Evolutionary conservation across 257 asterid species (phyloP).

Genomic region (Capsicum chinense): DNA sequence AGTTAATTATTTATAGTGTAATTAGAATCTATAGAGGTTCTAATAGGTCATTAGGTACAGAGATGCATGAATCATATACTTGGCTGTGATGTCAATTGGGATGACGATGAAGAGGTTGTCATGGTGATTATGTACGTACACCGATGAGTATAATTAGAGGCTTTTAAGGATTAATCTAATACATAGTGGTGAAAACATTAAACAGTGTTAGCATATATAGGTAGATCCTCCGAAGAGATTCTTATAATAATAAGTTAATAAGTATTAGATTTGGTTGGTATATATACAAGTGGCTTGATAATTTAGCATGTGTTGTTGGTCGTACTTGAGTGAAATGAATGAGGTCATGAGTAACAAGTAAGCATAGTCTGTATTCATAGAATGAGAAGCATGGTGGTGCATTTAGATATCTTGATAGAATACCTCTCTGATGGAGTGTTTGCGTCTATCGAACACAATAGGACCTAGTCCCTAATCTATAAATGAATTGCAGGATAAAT

Average conservation of each 20-base stretch:
- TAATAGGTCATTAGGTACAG: not conserved
- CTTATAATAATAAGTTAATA: not conserved
- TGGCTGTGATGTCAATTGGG: constrained; percentile 10
- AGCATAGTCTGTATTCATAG: constrained; percentile 15
- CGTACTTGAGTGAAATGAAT: constrained; percentile 1
- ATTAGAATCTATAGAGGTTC: not conserved
- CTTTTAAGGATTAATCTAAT: not conserved
- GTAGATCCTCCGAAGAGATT: constrained; percentile 5
- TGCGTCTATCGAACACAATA: no score
- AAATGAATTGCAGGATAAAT: no score
- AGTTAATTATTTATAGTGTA: not conserved
- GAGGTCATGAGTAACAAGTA: not conserved
- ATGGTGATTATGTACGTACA: not conserved
- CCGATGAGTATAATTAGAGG: not conserved
- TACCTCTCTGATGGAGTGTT: no score
- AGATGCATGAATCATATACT: not conserved
- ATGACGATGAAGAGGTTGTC: constrained; percentile 17
- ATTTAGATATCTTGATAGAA: not conserved
- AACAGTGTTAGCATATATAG: not conserved
- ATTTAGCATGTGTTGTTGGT: not conserved
- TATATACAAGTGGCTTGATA: not conserved
- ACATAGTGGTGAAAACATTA: not conserved
- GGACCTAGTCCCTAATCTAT: no score
- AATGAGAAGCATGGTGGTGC: not conserved
- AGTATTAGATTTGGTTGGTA: not conserved